A percentile compares a stretch with the other conserved stretches of the same genome.
These are phyloP conservation scores for Globisporangium radiosum DNA, from an alignment of 352 stramenopile species.

Conservation along the genomic window DNA sequence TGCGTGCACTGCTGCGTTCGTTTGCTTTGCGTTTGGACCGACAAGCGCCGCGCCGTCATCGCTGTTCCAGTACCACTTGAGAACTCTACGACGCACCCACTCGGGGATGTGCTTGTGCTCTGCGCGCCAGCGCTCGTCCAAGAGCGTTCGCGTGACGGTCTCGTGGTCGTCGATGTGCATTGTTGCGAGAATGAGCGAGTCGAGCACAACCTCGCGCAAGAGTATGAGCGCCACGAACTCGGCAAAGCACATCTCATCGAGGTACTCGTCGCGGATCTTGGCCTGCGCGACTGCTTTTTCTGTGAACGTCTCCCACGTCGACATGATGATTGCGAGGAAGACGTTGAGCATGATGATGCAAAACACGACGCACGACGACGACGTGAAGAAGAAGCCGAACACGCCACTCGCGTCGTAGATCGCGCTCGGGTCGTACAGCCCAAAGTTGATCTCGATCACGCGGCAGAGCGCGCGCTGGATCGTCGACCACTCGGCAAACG, in stretches of 20 bases:
- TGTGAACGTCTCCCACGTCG: conserved; percentile 53
- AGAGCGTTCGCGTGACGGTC: conserved; percentile 24
- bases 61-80: conserved; percentile 12
- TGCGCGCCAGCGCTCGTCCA: conserved; percentile 31
- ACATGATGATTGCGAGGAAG: conserved; percentile 77
- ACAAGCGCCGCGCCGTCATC: conserved; percentile 2
- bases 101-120: background rate
- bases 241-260: conserved; percentile 23
- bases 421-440: conserved; percentile 53
- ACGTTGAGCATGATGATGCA: conserved; percentile 80
- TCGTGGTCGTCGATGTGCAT: conserved; percentile 30
- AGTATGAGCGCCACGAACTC: conserved; percentile 35
- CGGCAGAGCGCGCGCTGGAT: conserved; percentile 48
- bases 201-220: conserved; percentile 39
- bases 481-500: conserved; percentile 57
- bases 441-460: conserved; percentile 74
- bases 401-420: conserved; percentile 58
- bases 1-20: too few species aligned
- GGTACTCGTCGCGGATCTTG: conserved; percentile 37
- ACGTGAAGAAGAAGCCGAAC: conserved; percentile 62
- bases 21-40: background rate
- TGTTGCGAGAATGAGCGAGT: conserved; percentile 40
- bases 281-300: conserved; percentile 45
- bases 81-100: conserved; percentile 2
- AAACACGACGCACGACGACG: conserved; percentile 57